Conservation (phyloP, 306 rosid species). For the Betula pendula region DNA sequence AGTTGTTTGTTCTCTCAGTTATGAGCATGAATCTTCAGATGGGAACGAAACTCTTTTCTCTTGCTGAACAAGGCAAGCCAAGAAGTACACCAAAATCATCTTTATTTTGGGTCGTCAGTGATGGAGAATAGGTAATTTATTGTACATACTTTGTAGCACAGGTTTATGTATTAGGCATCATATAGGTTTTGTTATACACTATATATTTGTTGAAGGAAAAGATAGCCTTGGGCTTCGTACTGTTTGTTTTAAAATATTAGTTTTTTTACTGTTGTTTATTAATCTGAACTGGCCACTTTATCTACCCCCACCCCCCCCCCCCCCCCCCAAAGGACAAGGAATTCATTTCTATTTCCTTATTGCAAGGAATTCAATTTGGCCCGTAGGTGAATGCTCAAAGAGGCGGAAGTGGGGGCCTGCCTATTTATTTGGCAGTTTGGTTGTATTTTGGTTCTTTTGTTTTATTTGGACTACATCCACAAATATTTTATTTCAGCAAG, state of each 20-base stretch:
- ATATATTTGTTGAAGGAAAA: too few species aligned
- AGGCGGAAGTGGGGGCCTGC: constrained; percentile 31
- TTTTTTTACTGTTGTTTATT: too few species aligned
- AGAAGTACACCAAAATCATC: neutral
- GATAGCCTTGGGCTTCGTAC: too few species aligned
- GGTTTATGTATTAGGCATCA: neutral
- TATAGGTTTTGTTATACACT: too few species aligned
- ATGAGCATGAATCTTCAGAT: neutral
- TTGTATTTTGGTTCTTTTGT: constrained; percentile 40
- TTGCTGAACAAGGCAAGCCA: neutral
- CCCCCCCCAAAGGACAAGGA: neutral
- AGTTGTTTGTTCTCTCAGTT: neutral
- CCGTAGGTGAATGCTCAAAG: constrained; percentile 16
- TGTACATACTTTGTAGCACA: neutral
- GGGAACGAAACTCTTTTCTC: constrained; percentile 1
- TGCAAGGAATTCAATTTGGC: constrained; percentile 46
- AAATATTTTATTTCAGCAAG: constrained; percentile 16
- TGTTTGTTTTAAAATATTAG: too few species aligned
- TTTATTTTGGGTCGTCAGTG: neutral
- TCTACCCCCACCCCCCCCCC: too few species aligned
- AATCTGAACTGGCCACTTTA: too few species aligned
- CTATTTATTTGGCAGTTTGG: constrained; percentile 24
- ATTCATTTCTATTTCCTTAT: constrained; percentile 12
- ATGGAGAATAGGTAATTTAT: neutral
- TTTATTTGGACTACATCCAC: constrained; percentile 33